Evolutionary conservation across 345 rosid species (phyloP).

Genomic region (Boechera stricta): DNA sequence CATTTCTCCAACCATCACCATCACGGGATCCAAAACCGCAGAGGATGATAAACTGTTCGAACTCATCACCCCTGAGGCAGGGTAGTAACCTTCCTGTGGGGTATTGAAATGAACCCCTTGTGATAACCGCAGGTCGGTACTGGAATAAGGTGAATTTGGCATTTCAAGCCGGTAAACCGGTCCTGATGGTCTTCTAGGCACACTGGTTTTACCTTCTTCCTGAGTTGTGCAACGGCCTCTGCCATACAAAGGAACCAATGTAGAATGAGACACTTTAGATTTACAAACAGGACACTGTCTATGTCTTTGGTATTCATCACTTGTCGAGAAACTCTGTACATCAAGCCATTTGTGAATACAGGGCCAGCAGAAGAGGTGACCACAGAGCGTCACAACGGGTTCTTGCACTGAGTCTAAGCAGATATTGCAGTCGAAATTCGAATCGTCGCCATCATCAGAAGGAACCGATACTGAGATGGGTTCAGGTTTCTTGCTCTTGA

Average conservation of each 20-base stretch:
- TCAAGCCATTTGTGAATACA: constrained; percentile 93
- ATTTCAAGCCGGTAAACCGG: constrained; percentile 47
- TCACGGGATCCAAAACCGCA: constrained; percentile 51
- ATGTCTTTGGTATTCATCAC: constrained; percentile 49
- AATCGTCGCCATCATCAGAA: constrained; percentile 42
- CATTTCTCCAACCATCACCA: constrained; percentile 76
- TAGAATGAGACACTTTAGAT: constrained; percentile 68
- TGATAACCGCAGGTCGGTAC: constrained; percentile 33
- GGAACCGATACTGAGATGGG: constrained; percentile 28
- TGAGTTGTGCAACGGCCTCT: constrained; percentile 52
- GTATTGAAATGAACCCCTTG: constrained; percentile 46
- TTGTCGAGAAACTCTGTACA: constrained; percentile 45
- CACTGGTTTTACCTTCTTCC: constrained; percentile 39
- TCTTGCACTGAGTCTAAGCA: constrained; percentile 82
- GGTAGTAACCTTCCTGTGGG: constrained; percentile 45
- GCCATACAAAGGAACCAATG: constrained; percentile 84
- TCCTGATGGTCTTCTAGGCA: constrained; percentile 58
- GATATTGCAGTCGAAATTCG: constrained; percentile 77
- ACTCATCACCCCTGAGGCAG: constrained; percentile 48
- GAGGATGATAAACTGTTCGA: constrained; percentile 48
- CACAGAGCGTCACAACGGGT: constrained; percentile 89
- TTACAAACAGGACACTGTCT: constrained; percentile 94
- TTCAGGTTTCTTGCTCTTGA: constrained; percentile 41
- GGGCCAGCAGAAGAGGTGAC: constrained; percentile 97
- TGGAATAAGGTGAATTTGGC: constrained; percentile 35